phyloP scores from a whole-genome alignment of 2,329 filamentous ascomycete species.

The Botrytis paeoniae region DNA sequence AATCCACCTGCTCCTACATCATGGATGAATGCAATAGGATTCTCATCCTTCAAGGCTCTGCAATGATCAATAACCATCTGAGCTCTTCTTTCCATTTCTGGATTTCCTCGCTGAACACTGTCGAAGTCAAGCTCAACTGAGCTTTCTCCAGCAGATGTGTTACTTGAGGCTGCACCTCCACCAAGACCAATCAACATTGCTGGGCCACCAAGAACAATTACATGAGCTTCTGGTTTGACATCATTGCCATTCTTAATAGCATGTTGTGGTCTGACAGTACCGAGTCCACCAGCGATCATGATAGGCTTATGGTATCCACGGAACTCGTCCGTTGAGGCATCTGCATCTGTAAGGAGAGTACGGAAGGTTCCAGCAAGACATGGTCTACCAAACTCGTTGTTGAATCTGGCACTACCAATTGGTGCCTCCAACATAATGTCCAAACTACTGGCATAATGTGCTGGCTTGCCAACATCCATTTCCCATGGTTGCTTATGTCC shows the following conservation, averaged over 20 bases:
- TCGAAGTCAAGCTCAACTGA: conserved; percentile 94
- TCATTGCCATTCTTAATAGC: conserved; percentile 78
- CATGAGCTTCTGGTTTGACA: conserved; percentile 82
- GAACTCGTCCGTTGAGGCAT: conserved; percentile 52
- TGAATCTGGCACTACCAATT: conserved; percentile 91
- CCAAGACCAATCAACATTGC: conserved; percentile 98
- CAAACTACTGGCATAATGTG: conserved; percentile 87
- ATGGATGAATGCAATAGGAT: conserved; percentile 94
- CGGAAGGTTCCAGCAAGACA: conserved; percentile 88
- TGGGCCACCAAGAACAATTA: conserved; percentile 90
- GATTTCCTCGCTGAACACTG: conserved; percentile 94
- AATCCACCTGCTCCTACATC: conserved; percentile 93
- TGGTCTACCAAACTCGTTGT: conserved; percentile 95
- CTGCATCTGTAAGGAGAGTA: conserved; percentile 73
- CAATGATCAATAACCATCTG: conserved; percentile 99
- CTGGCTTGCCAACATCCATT: conserved; percentile 80
- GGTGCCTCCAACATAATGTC: conserved; percentile 98
- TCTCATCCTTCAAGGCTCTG: conserved; percentile 75
- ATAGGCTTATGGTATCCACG: conserved; percentile 97
- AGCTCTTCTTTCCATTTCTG: conserved; percentile 90
- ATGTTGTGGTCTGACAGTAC: conserved; percentile 85
- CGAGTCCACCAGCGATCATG: conserved; percentile 95
- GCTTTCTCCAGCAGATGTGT: conserved; percentile 80
- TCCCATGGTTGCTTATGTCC: conserved; percentile 85
- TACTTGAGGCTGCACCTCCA: conserved; percentile 90